These are phyloP conservation scores for Schizochytrium sp. DNA, from an alignment of 108 stramenopile species.

Conservation along the genomic window DNA sequence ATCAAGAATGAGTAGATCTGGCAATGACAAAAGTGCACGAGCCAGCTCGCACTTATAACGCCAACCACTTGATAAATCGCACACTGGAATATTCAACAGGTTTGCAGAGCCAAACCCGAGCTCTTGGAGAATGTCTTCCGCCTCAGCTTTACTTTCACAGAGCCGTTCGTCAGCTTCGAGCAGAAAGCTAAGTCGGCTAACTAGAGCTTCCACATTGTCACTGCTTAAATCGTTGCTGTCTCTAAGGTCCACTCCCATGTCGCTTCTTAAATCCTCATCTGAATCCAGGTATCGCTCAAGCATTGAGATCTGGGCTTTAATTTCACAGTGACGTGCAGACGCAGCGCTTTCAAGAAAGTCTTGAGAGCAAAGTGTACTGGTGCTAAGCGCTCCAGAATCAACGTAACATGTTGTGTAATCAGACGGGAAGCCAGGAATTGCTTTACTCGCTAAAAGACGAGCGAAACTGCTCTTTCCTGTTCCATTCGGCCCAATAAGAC, in stretches of 20 bases:
- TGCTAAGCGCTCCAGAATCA: background rate
- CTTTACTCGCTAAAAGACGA: background rate
- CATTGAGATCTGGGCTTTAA: background rate
- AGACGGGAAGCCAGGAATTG: background rate
- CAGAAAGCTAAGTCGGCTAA: too few species aligned
- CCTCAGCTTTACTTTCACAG: slow-evolving; percentile 64
- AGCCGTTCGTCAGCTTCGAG: too few species aligned
- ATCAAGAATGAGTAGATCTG: slow-evolving; percentile 76
- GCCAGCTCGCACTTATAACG: too few species aligned
- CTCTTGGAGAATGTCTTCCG: slow-evolving; percentile 58
- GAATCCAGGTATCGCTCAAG: background rate
- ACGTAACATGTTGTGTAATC: background rate
- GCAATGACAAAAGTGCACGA: slow-evolving; percentile 73
- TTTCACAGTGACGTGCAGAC: background rate
- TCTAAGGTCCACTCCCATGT: slow-evolving; percentile 62
- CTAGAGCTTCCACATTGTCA: too few species aligned
- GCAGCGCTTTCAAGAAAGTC: background rate
- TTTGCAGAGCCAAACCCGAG: slow-evolving; percentile 66
- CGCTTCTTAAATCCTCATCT: slow-evolving; percentile 24
- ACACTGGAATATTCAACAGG: slow-evolving; percentile 62
- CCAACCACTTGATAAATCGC: slow-evolving; percentile 76
- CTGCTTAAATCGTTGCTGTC: slow-evolving; percentile 68
- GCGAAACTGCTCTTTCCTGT: background rate
- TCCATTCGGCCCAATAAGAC: background rate
- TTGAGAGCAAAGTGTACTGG: background rate